Evolutionary conservation across 2,329 filamentous ascomycete genomes (phyloP).

Genomic region (Pseudocercospora fijiensis): DNA sequence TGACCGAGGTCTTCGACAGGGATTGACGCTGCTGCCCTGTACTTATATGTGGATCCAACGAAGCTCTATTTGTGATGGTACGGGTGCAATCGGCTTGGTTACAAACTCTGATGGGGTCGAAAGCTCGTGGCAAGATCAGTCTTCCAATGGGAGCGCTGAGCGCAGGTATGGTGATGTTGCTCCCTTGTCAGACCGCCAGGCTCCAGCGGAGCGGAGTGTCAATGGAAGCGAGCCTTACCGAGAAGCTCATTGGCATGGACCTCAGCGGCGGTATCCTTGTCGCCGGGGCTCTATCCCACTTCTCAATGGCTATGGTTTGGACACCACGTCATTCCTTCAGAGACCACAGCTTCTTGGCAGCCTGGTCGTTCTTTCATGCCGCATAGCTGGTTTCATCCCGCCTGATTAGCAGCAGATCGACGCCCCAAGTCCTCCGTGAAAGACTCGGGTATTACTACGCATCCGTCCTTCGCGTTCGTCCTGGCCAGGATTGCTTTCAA

Average conservation of each 20-base stretch:
- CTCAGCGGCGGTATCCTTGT: not conserved
- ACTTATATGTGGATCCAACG: not conserved
- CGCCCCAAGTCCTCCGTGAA: no score
- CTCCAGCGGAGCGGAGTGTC: no score
- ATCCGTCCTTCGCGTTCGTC: no score
- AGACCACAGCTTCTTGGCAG: not conserved
- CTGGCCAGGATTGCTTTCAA: no score
- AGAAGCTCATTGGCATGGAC: not conserved
- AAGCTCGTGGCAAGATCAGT: slow-evolving; percentile 35
- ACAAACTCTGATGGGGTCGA: not conserved
- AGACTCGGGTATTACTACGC: no score
- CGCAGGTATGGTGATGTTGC: slow-evolving; percentile 41
- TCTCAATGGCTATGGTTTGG: not conserved
- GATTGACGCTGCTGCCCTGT: not conserved
- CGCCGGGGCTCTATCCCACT: not conserved
- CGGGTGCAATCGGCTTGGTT: not conserved
- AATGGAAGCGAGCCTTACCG: not conserved
- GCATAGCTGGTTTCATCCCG: not conserved
- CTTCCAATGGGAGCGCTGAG: slow-evolving; percentile 46
- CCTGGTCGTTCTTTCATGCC: not conserved
- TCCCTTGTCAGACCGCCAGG: slow-evolving; percentile 28
- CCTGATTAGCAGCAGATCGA: no score
- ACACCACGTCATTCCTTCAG: not conserved
- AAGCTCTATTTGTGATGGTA: not conserved
- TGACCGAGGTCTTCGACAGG: not conserved